phyloP scores from a whole-genome alignment of 2,329 filamentous ascomycete species.

The Cercospora sesami region DNA sequence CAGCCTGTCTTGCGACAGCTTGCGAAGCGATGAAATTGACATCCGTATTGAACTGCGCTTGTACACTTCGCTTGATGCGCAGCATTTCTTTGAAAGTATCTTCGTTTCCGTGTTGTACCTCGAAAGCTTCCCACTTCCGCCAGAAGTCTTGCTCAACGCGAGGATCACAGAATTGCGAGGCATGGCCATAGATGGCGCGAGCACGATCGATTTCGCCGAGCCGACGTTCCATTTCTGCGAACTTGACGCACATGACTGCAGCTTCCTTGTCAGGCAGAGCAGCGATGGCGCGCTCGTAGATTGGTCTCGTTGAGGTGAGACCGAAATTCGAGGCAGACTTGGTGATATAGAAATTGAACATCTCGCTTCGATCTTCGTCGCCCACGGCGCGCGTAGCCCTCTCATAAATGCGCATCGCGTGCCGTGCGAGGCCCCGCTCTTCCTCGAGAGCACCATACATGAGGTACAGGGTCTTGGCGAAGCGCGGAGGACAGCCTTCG shows the following conservation, averaged over 20 bases:
- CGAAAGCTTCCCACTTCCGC: constrained; percentile 95
- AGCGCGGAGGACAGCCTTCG: constrained; percentile 90
- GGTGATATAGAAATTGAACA: constrained; percentile 99
- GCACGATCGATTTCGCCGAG: constrained; percentile 93
- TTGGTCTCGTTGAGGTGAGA: constrained; percentile 86
- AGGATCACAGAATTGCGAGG: constrained; percentile 95
- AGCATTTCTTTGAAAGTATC: constrained; percentile 99
- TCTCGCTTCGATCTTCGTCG: constrained; percentile 90
- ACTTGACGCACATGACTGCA: constrained; percentile 97
- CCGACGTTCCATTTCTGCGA: constrained; percentile 92
- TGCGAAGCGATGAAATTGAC: constrained; percentile 98
- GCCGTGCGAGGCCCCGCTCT: constrained; percentile 86
- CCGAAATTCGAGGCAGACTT: constrained; percentile 98
- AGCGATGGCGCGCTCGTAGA: constrained; percentile 93
- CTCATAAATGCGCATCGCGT: constrained; percentile 99
- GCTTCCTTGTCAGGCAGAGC: constrained; percentile 91
- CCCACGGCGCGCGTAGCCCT: constrained; percentile 90
- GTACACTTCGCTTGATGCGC: constrained; percentile 92
- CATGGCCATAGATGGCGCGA: constrained; percentile 92
- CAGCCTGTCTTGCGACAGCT: constrained; percentile 74
- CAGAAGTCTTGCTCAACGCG: constrained; percentile 87
- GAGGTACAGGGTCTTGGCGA: constrained; percentile 91
- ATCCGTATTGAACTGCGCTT: constrained; percentile 97
- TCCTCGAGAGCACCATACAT: constrained; percentile 99
- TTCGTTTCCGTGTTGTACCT: constrained; percentile 97